A percentile compares a stretch with the other conserved stretches of the same genome.
These are phyloP conservation scores for Danielozyma ontarioensis DNA, from an alignment of 805 yeast species.

Conservation along the genomic window DNA sequence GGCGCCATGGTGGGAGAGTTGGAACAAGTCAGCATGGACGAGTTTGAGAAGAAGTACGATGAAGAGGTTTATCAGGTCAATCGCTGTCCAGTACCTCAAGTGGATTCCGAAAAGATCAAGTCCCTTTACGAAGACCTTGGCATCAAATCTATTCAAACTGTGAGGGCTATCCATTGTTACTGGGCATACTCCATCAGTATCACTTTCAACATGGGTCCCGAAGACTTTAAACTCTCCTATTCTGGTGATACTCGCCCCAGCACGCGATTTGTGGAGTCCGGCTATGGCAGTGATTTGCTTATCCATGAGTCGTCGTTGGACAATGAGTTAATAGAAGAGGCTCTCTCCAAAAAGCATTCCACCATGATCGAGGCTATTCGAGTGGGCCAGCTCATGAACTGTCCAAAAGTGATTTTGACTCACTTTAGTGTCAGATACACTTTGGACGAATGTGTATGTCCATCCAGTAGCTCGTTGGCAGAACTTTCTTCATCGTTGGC, in stretches of 20 bases:
- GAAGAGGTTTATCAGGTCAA: constrained; percentile 9
- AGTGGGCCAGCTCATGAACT: constrained; percentile 67
- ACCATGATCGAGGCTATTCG: constrained; percentile 83
- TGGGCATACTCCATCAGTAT: constrained; percentile 67
- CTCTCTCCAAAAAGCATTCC: constrained; percentile 75
- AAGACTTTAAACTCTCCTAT: constrained; percentile 66
- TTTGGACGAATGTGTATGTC: constrained; percentile 26
- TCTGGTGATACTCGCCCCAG: constrained; percentile 96
- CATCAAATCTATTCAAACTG: constrained; percentile 46
- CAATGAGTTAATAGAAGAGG: constrained; percentile 71
- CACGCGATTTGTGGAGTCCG: constrained; percentile 57
- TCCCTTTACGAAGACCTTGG: constrained; percentile 38
- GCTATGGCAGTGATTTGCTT: constrained; percentile 61
- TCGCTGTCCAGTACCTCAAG: constrained; percentile 18
- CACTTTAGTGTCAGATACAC: constrained; percentile 89
- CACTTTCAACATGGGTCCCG: constrained; percentile 42
- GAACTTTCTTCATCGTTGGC: constrained; percentile 17
- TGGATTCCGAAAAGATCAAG: constrained; percentile 21
- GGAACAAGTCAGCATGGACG: constrained; percentile 19
- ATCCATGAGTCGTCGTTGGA: constrained; percentile 94
- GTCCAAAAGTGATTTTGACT: constrained; percentile 67
- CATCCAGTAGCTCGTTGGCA: constrained; percentile 16
- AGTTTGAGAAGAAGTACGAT: constrained; percentile 30
- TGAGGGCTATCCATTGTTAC: constrained; percentile 80
- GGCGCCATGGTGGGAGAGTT: constrained; percentile 26